phyloP scores from a whole-genome alignment of 2,329 filamentous ascomycete species.

The Thelonectria olida region DNA sequence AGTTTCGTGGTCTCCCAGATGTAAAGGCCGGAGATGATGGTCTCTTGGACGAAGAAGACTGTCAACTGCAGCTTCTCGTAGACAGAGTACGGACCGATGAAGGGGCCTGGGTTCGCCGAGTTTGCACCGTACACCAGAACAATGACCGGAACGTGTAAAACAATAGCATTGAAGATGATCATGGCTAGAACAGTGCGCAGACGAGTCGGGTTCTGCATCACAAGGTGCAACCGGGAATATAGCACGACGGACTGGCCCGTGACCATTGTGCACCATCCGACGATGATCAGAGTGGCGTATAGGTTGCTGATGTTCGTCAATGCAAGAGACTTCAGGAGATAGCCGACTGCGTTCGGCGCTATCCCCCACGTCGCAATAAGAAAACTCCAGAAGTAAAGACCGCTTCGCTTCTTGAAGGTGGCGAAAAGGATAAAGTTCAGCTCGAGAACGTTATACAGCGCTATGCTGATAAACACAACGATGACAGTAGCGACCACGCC shows the following conservation, averaged over 20 bases:
- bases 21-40: constrained; percentile 61
- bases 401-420: not conserved
- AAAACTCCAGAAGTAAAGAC: constrained; percentile 42
- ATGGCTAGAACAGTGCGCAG: constrained; percentile 62
- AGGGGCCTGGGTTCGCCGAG: constrained; percentile 35
- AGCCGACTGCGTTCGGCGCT: constrained; percentile 50
- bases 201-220: constrained; percentile 59
- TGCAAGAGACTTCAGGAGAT: constrained; percentile 50
- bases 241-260: constrained; percentile 70
- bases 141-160: constrained; percentile 63
- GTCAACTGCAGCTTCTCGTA: constrained; percentile 65
- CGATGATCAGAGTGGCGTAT: constrained; percentile 38
- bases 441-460: not conserved
- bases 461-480: not conserved
- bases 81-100: constrained; percentile 49
- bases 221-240: constrained; percentile 69
- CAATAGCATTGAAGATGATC: constrained; percentile 63
- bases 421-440: not conserved
- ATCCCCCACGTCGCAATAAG: constrained; percentile 45
- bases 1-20: constrained; percentile 61
- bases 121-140: constrained; percentile 64
- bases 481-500: no score
- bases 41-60: constrained; percentile 64
- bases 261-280: constrained; percentile 57
- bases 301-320: constrained; percentile 18